Conservation (phyloP, 2,329 filamentous ascomycete genomes). For the Beauveria asiatica region DNA sequence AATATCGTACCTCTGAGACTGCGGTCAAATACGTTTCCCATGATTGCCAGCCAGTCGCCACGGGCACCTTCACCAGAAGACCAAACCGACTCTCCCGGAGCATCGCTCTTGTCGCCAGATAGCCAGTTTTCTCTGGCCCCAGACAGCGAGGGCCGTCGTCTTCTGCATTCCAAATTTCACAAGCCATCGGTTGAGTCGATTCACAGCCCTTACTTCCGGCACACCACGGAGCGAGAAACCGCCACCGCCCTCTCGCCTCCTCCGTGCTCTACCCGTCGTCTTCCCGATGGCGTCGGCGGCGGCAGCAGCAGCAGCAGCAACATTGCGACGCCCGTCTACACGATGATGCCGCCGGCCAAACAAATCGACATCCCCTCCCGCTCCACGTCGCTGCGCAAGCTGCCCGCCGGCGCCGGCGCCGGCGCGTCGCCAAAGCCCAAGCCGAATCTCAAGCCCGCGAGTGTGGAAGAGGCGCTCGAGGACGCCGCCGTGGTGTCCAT, state of each 20-base stretch:
- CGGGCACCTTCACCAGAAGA: background rate
- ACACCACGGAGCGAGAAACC: background rate
- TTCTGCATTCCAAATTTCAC: conserved; percentile 8
- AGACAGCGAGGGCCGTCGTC: conserved; percentile 2
- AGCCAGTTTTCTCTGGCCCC: background rate
- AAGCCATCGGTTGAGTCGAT: conserved; percentile 6
- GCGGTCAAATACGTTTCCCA: conserved; percentile 3
- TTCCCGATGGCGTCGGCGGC: background rate
- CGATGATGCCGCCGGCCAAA: background rate
- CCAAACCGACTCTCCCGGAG: background rate
- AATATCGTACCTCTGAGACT: conserved; percentile 2
- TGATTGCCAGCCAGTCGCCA: background rate
- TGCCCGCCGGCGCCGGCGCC: too few species aligned
- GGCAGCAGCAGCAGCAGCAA: background rate
- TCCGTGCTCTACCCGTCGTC: background rate
- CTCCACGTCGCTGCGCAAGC: conserved; percentile 4
- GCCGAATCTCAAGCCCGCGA: background rate
- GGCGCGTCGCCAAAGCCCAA: background rate
- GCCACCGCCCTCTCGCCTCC: conserved; percentile 2
- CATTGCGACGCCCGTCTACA: background rate
- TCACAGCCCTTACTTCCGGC: background rate
- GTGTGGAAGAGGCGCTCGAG: conserved; percentile 26
- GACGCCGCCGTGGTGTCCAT: conserved; percentile 58
- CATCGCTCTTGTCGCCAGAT: background rate
- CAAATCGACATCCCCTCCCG: conserved; percentile 1